phyloP scores from a whole-genome alignment of 768 basidiomycete species.

The Amanita inopinata region DNA sequence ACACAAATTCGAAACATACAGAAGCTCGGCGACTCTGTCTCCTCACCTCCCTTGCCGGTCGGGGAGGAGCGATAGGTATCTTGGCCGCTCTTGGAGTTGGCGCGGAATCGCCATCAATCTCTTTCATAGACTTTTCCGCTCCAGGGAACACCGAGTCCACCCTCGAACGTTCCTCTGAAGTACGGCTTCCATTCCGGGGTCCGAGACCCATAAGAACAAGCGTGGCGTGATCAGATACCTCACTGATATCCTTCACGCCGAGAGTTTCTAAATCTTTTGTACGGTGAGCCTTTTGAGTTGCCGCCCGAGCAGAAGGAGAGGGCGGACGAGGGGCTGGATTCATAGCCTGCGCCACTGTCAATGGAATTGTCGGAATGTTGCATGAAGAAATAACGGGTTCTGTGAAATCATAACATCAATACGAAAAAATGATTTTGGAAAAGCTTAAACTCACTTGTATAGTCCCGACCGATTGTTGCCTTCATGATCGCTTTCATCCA shows the following conservation, averaged over 20 bases:
- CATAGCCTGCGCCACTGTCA: slow-evolving; percentile 93
- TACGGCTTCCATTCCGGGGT: slow-evolving; percentile 20
- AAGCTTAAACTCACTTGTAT: slow-evolving; percentile 52
- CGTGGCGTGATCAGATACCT: slow-evolving; percentile 73
- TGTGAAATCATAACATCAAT: slow-evolving; percentile 22
- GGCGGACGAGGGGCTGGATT: slow-evolving; percentile 93
- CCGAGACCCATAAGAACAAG: slow-evolving; percentile 59
- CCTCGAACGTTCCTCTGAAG: slow-evolving; percentile 36
- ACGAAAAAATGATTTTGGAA: not conserved
- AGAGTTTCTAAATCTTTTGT: slow-evolving; percentile 83
- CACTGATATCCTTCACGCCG: slow-evolving; percentile 79
- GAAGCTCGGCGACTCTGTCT: slow-evolving; percentile 24
- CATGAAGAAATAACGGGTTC: slow-evolving; percentile 93
- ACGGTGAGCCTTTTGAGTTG: slow-evolving; percentile 79
- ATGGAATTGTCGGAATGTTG: slow-evolving; percentile 93
- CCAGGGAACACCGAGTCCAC: slow-evolving; percentile 49
- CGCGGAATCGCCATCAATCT: slow-evolving; percentile 14
- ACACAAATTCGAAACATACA: slow-evolving; percentile 16
- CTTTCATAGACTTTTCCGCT: not conserved
- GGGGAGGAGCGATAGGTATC: slow-evolving; percentile 33
- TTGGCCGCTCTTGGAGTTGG: slow-evolving; percentile 15
- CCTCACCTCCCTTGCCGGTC: slow-evolving; percentile 60
- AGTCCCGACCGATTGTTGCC: slow-evolving; percentile 92
- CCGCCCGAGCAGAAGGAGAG: slow-evolving; percentile 78
- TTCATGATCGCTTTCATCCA: slow-evolving; percentile 99